Base-by-base conservation (phyloP, 1,139 yeast genomes). In the Hyphopichia pseudoburtonii region DNA sequence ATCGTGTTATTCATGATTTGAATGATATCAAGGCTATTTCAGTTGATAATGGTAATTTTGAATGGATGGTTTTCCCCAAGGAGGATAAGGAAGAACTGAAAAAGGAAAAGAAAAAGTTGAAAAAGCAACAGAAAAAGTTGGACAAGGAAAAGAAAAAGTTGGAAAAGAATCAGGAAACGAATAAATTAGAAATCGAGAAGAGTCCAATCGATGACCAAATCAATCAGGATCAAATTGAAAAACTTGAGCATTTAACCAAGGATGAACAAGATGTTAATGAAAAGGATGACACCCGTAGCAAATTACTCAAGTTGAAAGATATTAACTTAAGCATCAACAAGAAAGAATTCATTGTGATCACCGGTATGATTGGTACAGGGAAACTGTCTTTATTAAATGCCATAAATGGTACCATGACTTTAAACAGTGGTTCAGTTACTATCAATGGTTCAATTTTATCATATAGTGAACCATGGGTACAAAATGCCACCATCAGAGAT, bases 31-130 rank as follows among this genome's bases (percentile, higher is more conserved):
- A 58, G 30, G 79, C 85, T 1, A 56, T 87, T 35, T 55, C 56
- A 14, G 64, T 85, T 14, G 48, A 57, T 3, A 44, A 76, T 45
- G 94, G 83, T 5, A 56, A 71, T 2, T 87, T 86, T 51, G 73
- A 73, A 41, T 87, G 96, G 96, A 86, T 80, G 38, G 58, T 66
- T 15, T 68, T 64, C 41, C 70, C 60, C n/a, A 47, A 42, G 31
- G 56, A 50, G 7, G 53, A 44, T 25, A 48, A 51, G 7, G 46
- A 48, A n/a, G n/a, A n/a, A n/a, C n/a, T n/a, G n/a, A n/a, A n/a
- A n/a, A n/a, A n/a, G n/a, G n/a, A n/a, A n/a, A n/a, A n/a, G n/a
- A n/a, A n/a, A n/a, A n/a, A n/a, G n/a, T n/a, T n/a, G n/a, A n/a
- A n/a, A n/a, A n/a, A n/a, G n/a, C n/a, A n/a, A n/a, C n/a, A n/a